Percentiles rank a stretch among this genome's conserved stretches.
Conservation (phyloP, 768 basidiomycete species). For the Rhizopogon sp. region DNA sequence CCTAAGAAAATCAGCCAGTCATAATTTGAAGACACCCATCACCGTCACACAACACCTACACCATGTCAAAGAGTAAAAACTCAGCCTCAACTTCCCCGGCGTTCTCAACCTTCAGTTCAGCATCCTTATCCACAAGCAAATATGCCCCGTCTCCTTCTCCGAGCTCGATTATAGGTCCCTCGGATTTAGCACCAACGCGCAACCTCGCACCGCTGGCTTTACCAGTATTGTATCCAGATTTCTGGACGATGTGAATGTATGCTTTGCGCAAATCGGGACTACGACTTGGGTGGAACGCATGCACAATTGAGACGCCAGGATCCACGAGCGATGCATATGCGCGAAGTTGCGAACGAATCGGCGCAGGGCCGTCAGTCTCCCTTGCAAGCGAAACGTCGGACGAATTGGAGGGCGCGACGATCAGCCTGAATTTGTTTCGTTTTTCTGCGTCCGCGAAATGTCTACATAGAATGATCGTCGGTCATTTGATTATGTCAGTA, state of each 20-base stretch:
- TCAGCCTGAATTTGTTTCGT: constrained; percentile 57
- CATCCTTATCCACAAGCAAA: constrained; percentile 39
- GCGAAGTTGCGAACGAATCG: constrained; percentile 63
- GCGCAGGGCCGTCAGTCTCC: constrained; percentile 75
- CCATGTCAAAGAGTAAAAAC: constrained; percentile 77
- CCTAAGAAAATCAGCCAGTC: too few species aligned
- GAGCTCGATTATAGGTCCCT: constrained; percentile 45
- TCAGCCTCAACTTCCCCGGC: constrained; percentile 64
- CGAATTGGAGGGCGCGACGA: constrained; percentile 71
- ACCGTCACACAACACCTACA: constrained; percentile 22
- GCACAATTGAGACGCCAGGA: constrained; percentile 45
- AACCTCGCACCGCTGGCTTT: constrained; percentile 54
- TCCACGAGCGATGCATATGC: constrained; percentile 76
- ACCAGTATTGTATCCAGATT: constrained; percentile 68
- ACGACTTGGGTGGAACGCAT: constrained; percentile 37
- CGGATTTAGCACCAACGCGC: constrained; percentile 39
- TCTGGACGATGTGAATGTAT: constrained; percentile 86
- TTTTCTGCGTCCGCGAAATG: constrained; percentile 84
- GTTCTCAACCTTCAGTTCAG: constrained; percentile 48
- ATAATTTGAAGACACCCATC: too few species aligned
- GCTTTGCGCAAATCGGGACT: constrained; percentile 43
- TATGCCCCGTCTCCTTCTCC: constrained; percentile 90
- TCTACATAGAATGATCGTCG: constrained; percentile 18
- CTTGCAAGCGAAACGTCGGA: constrained; percentile 56
- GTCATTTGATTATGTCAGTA: neutral